Conservation (phyloP, 495 filamentous ascomycete genomes). For the Ramalina intermedia region DNA sequence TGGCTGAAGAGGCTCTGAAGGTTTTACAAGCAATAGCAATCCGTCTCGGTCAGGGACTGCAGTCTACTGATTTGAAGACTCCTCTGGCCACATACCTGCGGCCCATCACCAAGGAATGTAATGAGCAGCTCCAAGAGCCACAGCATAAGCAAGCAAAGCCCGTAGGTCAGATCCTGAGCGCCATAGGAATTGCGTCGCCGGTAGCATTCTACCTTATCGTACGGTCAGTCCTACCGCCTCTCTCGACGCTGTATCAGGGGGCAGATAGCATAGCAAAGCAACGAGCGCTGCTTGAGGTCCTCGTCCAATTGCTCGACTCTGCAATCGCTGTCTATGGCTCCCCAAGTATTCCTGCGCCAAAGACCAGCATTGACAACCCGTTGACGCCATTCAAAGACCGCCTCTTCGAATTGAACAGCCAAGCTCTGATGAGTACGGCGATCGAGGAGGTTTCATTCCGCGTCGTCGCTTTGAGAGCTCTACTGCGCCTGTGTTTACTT, state of each 20-base stretch:
- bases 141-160: conserved; percentile 64
- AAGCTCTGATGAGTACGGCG: conserved; percentile 44
- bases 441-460: conserved; percentile 55
- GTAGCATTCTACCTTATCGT: conserved; percentile 40
- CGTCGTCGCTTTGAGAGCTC: conserved; percentile 41
- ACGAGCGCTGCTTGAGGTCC: conserved; percentile 49
- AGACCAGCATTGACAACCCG: conserved; percentile 30
- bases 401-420: conserved; percentile 43
- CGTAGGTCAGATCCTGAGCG: conserved; percentile 46
- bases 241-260: conserved; percentile 50
- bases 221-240: conserved; percentile 39
- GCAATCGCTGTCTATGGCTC: conserved; percentile 42
- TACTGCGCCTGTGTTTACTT: conserved; percentile 40
- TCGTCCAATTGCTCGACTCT: conserved; percentile 43
- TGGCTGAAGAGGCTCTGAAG: conserved; percentile 46
- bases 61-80: conserved; percentile 30
- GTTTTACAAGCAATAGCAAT: conserved; percentile 40
- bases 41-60: conserved; percentile 39
- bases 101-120: conserved; percentile 54
- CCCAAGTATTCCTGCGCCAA: conserved; percentile 30
- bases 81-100: conserved; percentile 47
- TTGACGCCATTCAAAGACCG: conserved; percentile 44
- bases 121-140: conserved; percentile 58
- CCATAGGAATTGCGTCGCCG: conserved; percentile 39
- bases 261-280: conserved; percentile 53